Base-by-base conservation (phyloP, 306 rosid species). In the Citrullus colocynthis region DNA sequence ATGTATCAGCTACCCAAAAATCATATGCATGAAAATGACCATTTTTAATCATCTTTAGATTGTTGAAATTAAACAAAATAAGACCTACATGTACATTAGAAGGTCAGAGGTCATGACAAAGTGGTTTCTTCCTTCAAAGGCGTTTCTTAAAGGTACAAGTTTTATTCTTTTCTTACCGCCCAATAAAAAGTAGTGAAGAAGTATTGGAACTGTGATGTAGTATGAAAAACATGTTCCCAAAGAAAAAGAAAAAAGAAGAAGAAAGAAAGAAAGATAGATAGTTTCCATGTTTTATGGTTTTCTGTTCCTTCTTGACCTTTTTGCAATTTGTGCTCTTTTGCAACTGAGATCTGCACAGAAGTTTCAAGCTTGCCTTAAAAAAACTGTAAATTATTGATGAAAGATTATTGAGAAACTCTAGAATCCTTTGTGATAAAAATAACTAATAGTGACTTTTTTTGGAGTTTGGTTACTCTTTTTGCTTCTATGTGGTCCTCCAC, bases 51-150 rank as follows among this genome's bases (percentile, higher is more conserved):
- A 39, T 65, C 73, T 65, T 36, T 65, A 65, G 73, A 65, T 65
- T 65, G 73, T 65, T 65, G 73, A 65, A 65, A 36, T 36, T 37
- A 65, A 65, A 65, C 70, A 63, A 65, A 65, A 65, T 65, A 65
- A 65, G 73, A 65, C 51, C 71, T 37, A 65, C 73, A 65, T 65
- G 51, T 65, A 65, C 51, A 65, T 65, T 65, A 65, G 73, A 65
- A 65, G 73, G 73, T 65, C 73, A 65, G 73, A 65, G 73, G 28
- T 64, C 48, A 41, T 45, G 28, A 67, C 74, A 67, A 67, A 64
- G 71, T 64, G 71, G 45, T 34, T 64, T 64, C 48, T 64, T 64
- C 39, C 71, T 64, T 64, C 48, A 64, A 64, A 64, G 71, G 48
- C 71, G 48, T 64, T 28, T 64, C 36, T 63, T 64, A 36, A 64